Percentiles rank a stretch among this genome's conserved stretches.
Evolutionary conservation across 1,284 basidiomycete genomes (phyloP).

Genomic region (Abortiporus biennis): DNA sequence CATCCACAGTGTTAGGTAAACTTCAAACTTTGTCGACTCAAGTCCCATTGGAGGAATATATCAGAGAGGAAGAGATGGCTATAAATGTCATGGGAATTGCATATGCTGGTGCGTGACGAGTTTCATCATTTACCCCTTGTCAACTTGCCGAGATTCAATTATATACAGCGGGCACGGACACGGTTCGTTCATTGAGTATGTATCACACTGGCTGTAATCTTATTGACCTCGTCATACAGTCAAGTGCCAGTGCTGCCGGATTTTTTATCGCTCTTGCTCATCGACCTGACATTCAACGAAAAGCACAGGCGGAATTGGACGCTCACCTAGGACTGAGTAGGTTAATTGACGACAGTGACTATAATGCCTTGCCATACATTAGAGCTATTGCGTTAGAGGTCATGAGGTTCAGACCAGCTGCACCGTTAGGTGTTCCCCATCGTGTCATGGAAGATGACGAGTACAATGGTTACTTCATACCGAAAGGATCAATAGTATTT

Average conservation of each 20-base stretch:
- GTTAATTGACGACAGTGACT: constrained; percentile 7
- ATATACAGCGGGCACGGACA: constrained; percentile 5
- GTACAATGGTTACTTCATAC: constrained; percentile 1
- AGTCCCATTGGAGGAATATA: background rate
- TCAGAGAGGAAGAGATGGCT: background rate
- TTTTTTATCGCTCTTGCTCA: no score
- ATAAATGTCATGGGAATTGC: constrained; percentile 4
- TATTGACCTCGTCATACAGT: no score
- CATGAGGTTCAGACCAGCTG: constrained; percentile 4
- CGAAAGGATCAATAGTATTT: constrained; percentile 13
- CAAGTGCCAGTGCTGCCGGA: no score
- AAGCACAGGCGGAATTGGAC: constrained; percentile 24
- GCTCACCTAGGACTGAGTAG: constrained; percentile 11
- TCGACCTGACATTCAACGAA: constrained; percentile 9
- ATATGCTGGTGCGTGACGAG: constrained; percentile 2
- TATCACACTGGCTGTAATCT: no score
- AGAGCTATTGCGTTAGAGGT: constrained; percentile 3
- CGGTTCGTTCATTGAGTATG: no score
- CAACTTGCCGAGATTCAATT: no score
- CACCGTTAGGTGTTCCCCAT: constrained; percentile 5
- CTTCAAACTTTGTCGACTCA: background rate
- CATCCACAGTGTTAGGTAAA: background rate
- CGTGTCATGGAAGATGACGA: constrained; percentile 2
- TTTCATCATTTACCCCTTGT: no score
- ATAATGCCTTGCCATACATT: constrained; percentile 1